A percentile compares a stretch with the other conserved stretches of the same genome.
These are phyloP conservation scores for Quercus glauca DNA, from an alignment of 306 rosid species.

Conservation along the genomic window DNA sequence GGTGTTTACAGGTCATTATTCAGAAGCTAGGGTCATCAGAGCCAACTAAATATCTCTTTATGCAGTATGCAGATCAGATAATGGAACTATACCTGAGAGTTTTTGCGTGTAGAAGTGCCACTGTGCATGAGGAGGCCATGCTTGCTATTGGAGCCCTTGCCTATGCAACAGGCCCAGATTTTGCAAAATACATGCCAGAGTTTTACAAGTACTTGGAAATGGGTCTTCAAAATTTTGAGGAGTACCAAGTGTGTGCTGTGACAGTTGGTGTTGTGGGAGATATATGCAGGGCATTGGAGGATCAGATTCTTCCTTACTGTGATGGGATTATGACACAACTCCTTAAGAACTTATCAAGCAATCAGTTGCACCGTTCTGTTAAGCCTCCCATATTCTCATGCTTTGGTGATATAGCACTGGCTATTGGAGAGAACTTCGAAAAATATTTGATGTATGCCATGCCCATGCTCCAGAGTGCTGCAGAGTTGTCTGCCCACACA, in stretches of 20 bases:
- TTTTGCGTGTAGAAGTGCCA: slow-evolving; percentile 85
- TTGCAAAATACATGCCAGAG: slow-evolving; percentile 79
- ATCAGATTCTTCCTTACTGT: slow-evolving; percentile 78
- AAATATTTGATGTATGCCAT: slow-evolving; percentile 85
- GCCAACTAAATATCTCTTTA: slow-evolving; percentile 59
- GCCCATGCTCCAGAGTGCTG: slow-evolving; percentile 89
- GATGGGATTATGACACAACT: slow-evolving; percentile 93
- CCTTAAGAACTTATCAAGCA: slow-evolving; percentile 82
- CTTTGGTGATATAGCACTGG: slow-evolving; percentile 88
- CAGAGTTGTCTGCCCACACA: slow-evolving; percentile 69
- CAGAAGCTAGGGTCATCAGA: slow-evolving; percentile 84
- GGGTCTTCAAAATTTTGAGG: slow-evolving; percentile 94
- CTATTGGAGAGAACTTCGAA: slow-evolving; percentile 79
- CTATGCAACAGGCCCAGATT: slow-evolving; percentile 69
- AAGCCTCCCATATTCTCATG: slow-evolving; percentile 90
- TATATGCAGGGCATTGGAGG: slow-evolving; percentile 87
- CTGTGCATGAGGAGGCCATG: slow-evolving; percentile 95
- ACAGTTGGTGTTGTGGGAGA: slow-evolving; percentile 98
- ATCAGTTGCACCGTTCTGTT: slow-evolving; percentile 83
- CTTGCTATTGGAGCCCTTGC: slow-evolving; percentile 97
- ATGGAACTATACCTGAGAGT: slow-evolving; percentile 81
- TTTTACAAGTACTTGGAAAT: slow-evolving; percentile 72
- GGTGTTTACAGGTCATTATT: slow-evolving; percentile 84
- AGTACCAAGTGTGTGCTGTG: slow-evolving; percentile 87
- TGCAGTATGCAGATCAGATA: slow-evolving; percentile 80